These are phyloP conservation scores for Helichrysum umbraculigerum DNA, from an alignment of 129 eudicot genomes.

Conservation along the genomic window DNA sequence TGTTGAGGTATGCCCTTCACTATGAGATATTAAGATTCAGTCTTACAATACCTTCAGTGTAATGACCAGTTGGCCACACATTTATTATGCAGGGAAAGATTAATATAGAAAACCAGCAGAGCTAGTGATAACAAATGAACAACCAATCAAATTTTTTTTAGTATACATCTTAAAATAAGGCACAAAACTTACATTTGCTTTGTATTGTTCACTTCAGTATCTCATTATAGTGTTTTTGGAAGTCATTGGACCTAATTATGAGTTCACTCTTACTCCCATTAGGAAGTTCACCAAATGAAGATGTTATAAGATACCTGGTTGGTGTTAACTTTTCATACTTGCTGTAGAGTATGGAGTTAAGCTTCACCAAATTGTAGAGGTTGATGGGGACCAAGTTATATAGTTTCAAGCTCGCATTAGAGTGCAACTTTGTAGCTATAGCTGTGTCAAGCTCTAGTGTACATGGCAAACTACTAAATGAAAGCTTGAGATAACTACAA, in stretches of 20 bases:
- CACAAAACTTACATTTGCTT: not conserved
- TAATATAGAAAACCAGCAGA: conserved; percentile 14
- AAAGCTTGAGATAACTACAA: not conserved
- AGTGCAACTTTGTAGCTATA: not conserved
- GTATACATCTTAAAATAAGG: not conserved
- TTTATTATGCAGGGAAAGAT: not conserved
- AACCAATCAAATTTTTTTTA: not conserved
- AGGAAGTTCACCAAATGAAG: not conserved
- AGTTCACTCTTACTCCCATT: not conserved
- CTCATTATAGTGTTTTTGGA: not conserved
- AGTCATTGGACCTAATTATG: not conserved
- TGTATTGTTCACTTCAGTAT: not conserved
- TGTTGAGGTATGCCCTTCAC: conserved; percentile 46
- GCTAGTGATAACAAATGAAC: conserved; percentile 21
- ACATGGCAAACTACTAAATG: not conserved
- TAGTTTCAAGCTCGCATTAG: not conserved
- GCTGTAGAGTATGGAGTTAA: not conserved
- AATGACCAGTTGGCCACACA: not conserved
- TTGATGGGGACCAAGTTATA: not conserved
- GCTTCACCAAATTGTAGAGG: not conserved
- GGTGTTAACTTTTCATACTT: not conserved
- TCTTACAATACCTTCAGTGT: not conserved
- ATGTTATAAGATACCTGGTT: not conserved
- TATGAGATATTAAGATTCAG: conserved; percentile 7
- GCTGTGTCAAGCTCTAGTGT: not conserved